phyloP scores from a whole-genome alignment of 2,329 filamentous ascomycete genomes.

The Apiospora sp. region DNA sequence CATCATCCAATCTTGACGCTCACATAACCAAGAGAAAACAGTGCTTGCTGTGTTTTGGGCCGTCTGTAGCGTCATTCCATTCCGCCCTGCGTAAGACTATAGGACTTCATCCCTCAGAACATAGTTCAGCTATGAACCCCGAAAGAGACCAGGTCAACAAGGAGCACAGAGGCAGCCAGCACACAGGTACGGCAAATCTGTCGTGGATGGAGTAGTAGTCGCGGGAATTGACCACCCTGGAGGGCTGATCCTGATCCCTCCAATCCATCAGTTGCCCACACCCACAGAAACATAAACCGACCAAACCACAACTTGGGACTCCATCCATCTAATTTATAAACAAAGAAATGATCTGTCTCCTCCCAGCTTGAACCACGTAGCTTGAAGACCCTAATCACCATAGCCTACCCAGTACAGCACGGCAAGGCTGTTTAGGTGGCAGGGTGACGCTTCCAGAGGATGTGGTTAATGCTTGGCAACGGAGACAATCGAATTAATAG shows the following conservation, averaged over 20 bases:
- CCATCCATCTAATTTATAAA: constrained; percentile 18
- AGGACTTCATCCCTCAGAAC: background rate
- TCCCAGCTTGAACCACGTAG: background rate
- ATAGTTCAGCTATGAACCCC: background rate
- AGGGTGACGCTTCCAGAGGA: background rate
- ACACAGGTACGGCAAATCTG: no score
- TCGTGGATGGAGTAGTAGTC: background rate
- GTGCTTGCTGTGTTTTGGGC: background rate
- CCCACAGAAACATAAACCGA: background rate
- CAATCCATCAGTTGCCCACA: background rate
- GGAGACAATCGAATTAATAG: background rate
- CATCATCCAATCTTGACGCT: constrained; percentile 2
- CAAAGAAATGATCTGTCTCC: background rate
- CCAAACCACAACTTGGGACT: background rate
- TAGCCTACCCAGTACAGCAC: background rate
- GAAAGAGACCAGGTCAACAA: background rate
- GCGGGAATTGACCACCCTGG: background rate
- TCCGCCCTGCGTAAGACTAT: background rate
- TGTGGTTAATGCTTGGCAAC: no score
- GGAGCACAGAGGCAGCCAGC: background rate
- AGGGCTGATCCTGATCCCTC: background rate
- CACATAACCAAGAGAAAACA: background rate
- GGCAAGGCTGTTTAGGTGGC: background rate
- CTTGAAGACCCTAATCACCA: background rate
- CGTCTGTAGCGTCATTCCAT: background rate